These are phyloP conservation scores for Seminavis robusta DNA, from an alignment of 108 stramenopile genomes.

Conservation along the genomic window DNA sequence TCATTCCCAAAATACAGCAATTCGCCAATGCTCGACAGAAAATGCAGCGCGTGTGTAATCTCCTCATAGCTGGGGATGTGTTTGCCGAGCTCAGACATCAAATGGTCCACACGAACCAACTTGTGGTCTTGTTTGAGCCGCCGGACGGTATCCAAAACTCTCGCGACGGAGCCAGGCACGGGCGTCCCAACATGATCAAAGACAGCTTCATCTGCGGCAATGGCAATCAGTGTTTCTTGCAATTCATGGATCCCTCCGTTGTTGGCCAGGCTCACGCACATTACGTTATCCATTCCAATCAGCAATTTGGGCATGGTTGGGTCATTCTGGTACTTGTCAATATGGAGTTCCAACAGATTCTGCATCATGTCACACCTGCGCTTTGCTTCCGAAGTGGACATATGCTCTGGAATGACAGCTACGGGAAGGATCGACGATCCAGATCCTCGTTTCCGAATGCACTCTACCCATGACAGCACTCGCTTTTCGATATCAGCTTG, in stretches of 20 bases:
- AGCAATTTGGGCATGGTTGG: slow-evolving; percentile 25
- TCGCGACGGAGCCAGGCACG: slow-evolving; percentile 26
- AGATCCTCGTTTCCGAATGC: slow-evolving; percentile 50
- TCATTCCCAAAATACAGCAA: slow-evolving; percentile 41
- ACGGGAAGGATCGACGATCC: slow-evolving; percentile 74
- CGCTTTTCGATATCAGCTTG: slow-evolving; percentile 70
- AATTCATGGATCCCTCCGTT: slow-evolving; percentile 34
- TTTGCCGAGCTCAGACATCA: slow-evolving; percentile 28
- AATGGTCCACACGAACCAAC: slow-evolving; percentile 40
- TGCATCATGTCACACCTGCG: slow-evolving; percentile 51
- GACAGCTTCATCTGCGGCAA: slow-evolving; percentile 33
- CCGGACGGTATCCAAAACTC: slow-evolving; percentile 26
- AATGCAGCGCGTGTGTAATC: slow-evolving; percentile 33
- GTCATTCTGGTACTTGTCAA: slow-evolving; percentile 11
- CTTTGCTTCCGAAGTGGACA: slow-evolving; percentile 35
- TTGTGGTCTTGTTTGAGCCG: slow-evolving; percentile 46
- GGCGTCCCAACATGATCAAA: slow-evolving; percentile 48
- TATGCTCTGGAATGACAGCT: slow-evolving; percentile 40
- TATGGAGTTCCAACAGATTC: slow-evolving; percentile 44
- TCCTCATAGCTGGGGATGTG: slow-evolving; percentile 13
- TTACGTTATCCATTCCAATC: slow-evolving; percentile 22
- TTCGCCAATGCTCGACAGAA: slow-evolving; percentile 44
- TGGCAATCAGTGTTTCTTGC: slow-evolving; percentile 36
- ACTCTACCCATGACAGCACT: slow-evolving; percentile 72
- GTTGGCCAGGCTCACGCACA: slow-evolving; percentile 25